Conservation (phyloP, 257 asterid genomes). For the Lantana camara region DNA sequence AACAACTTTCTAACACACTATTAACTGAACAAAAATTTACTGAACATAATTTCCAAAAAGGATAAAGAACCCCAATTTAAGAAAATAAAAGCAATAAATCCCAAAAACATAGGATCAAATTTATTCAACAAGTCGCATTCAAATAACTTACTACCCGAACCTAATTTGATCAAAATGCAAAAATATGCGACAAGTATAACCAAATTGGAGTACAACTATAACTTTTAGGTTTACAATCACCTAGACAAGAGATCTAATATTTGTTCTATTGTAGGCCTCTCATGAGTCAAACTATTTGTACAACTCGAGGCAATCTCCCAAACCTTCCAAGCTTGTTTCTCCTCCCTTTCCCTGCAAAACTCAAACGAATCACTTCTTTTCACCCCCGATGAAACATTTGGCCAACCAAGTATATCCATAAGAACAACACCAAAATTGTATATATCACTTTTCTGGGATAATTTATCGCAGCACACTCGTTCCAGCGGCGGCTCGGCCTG, state of each 20-base stretch:
- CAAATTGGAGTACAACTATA: too few species aligned
- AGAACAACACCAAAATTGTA: constrained; percentile 55
- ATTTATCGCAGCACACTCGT: constrained; percentile 3
- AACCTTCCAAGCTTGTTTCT: constrained; percentile 33
- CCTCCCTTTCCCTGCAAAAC: constrained; percentile 29
- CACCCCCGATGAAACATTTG: neutral
- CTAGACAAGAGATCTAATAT: constrained; percentile 23
- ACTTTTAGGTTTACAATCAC: constrained; percentile 9
- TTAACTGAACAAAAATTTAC: too few species aligned
- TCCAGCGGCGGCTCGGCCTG: constrained; percentile 24
- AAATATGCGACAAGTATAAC: too few species aligned
- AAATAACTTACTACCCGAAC: too few species aligned
- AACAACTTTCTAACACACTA: neutral
- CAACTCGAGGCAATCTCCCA: constrained; percentile 41
- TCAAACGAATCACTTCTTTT: constrained; percentile 28
- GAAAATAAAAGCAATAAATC: too few species aligned
- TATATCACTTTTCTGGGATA: constrained; percentile 43
- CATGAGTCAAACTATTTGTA: constrained; percentile 31
- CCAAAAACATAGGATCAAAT: too few species aligned
- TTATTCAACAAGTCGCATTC: too few species aligned
- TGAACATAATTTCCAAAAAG: too few species aligned
- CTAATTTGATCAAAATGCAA: too few species aligned
- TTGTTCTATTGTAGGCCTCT: constrained; percentile 43
- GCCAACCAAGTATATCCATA: constrained; percentile 46
- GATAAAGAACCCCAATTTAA: too few species aligned